phyloP scores from a whole-genome alignment of 1,139 yeast genomes.

The Sugiyamaella paludigena region DNA sequence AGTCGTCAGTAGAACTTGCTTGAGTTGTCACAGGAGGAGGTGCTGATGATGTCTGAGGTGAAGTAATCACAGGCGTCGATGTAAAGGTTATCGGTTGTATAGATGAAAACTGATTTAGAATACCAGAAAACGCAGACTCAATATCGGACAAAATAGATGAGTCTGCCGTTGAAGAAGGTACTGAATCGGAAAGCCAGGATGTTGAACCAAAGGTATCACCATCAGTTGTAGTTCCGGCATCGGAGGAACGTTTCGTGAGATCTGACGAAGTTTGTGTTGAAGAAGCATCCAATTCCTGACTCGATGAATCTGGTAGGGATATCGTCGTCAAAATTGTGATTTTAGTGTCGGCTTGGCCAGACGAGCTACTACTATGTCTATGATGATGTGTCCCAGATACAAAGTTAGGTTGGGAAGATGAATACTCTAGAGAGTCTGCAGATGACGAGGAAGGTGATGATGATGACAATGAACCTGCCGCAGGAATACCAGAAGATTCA shows the following conservation, averaged over 20 bases:
- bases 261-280: not conserved
- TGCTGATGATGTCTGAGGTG: not conserved
- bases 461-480: not conserved
- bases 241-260: not conserved
- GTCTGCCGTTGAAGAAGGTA: slow-evolving; percentile 4
- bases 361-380: not conserved
- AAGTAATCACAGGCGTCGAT: slow-evolving; percentile 10
- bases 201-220: not conserved
- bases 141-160: slow-evolving; percentile 25
- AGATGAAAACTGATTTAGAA: slow-evolving; percentile 24
- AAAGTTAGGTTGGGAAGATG: not conserved
- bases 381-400: no score
- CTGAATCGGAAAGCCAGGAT: slow-evolving; percentile 3
- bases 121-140: slow-evolving; percentile 30
- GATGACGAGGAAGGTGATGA: not conserved
- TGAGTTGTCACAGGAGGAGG: not conserved
- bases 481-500: no score
- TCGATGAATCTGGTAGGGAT: not conserved
- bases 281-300: no score
- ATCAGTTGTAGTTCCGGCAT: not conserved
- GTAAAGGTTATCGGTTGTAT: slow-evolving; percentile 24
- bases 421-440: not conserved
- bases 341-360: not conserved
- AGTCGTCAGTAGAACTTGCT: not conserved
- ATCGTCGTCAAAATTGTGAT: not conserved